Evolutionary conservation across 192 early-diverging fungal genomes (phyloP).

Genomic region (Phlyctochytrium planicorne): DNA sequence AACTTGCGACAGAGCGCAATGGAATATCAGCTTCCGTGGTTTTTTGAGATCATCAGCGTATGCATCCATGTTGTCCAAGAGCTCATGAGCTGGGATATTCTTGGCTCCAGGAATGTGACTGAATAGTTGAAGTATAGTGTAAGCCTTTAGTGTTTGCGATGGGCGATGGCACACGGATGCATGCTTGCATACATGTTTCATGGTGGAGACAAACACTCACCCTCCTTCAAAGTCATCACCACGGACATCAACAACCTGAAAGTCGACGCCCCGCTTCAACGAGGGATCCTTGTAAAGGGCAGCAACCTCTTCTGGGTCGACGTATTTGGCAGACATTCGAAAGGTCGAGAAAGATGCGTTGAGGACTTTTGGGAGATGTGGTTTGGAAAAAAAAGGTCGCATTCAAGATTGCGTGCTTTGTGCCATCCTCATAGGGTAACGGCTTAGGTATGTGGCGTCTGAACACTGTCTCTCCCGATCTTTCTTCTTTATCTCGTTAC

Average conservation of each 20-base stretch:
- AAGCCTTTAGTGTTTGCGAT: background rate
- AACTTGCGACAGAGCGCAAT: constrained; percentile 83
- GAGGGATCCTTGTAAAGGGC: background rate
- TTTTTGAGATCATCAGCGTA: constrained; percentile 13
- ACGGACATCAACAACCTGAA: constrained; percentile 34
- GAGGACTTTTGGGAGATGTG: no score
- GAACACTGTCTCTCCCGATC: no score
- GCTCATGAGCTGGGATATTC: constrained; percentile 71
- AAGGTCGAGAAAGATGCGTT: background rate
- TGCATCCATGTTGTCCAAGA: constrained; percentile 48
- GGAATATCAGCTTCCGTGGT: constrained; percentile 75
- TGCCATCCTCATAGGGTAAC: no score
- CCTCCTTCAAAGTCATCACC: constrained; percentile 30
- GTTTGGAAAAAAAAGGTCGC: no score
- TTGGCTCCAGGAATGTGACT: constrained; percentile 79
- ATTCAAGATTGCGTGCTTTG: no score
- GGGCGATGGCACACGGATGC: no score
- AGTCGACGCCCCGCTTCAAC: constrained; percentile 17
- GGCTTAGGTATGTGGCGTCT: no score
- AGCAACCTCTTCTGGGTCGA: background rate
- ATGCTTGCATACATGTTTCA: background rate
- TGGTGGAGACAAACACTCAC: background rate
- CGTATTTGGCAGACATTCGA: background rate
- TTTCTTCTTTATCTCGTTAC: no score
- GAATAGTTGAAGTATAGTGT: constrained; percentile 39